phyloP scores from a whole-genome alignment of 495 filamentous ascomycete species.

The Penicillium goetzii region DNA sequence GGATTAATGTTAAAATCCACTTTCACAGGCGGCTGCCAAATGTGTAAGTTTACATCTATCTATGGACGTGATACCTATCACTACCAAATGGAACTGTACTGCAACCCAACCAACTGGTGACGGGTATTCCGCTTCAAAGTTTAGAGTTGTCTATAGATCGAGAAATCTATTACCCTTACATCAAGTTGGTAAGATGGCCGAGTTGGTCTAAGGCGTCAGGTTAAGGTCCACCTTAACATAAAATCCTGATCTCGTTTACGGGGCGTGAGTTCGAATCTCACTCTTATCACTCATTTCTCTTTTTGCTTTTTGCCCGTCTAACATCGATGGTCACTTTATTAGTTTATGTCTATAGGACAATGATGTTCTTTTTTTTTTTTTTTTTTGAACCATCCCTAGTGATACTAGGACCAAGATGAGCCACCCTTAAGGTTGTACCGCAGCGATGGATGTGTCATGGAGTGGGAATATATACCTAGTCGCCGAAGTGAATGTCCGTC shows the following conservation, averaged over 20 bases:
- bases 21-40: neutral
- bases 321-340: too few species aligned
- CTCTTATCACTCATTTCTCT: conserved; percentile 33
- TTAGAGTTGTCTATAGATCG: neutral
- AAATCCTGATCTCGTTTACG: conserved; percentile 36
- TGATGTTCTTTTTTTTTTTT: neutral
- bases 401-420: too few species aligned
- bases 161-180: neutral
- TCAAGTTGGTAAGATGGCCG: conserved; percentile 40
- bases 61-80: neutral
- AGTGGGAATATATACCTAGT: too few species aligned
- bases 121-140: neutral
- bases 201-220: conserved; percentile 46
- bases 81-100: neutral
- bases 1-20: neutral
- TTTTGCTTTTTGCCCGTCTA: neutral
- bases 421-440: too few species aligned
- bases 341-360: too few species aligned
- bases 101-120: neutral
- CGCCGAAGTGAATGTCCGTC: too few species aligned
- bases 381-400: too few species aligned
- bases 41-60: neutral
- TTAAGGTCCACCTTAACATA: conserved; percentile 40
- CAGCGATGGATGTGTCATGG: too few species aligned
- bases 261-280: conserved; percentile 46